A percentile compares a stretch with the other conserved stretches of the same genome.
Evolutionary conservation across 495 filamentous ascomycete genomes (phyloP).

Genomic region (Platismatia glauca): DNA sequence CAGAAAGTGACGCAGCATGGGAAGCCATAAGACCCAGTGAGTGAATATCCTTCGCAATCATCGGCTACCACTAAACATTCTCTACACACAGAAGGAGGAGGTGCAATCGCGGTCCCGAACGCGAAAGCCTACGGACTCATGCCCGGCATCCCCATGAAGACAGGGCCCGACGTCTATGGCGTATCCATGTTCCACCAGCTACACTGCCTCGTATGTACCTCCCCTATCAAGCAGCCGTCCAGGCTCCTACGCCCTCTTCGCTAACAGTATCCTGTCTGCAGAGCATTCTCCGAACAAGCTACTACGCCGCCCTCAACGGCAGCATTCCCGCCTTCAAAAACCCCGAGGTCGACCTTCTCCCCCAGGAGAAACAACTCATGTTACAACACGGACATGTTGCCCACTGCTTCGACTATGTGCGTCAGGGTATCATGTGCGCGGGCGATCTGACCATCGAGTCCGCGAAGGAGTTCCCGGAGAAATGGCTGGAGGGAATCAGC

Average conservation of each 20-base stretch:
- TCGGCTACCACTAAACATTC: background rate
- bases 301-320: conserved; percentile 1
- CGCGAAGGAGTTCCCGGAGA: background rate
- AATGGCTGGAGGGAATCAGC: background rate
- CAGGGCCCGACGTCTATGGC: background rate
- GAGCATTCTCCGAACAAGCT: background rate
- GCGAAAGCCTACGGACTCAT: conserved; percentile 1
- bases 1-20: background rate
- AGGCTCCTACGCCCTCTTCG: background rate
- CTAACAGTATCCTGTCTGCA: background rate
- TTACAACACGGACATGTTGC: background rate
- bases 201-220: background rate
- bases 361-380: background rate
- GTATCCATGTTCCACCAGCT: background rate
- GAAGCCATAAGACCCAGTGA: background rate
- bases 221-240: background rate
- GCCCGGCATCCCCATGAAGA: background rate
- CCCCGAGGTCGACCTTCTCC: background rate
- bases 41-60: background rate
- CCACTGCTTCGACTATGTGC: background rate
- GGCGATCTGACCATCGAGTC: background rate
- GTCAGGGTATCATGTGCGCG: background rate
- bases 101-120: background rate
- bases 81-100: background rate
- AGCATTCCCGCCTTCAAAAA: background rate